phyloP scores from a whole-genome alignment of 2,329 filamentous ascomycete species.

The Trichothecium sympodiale region DNA sequence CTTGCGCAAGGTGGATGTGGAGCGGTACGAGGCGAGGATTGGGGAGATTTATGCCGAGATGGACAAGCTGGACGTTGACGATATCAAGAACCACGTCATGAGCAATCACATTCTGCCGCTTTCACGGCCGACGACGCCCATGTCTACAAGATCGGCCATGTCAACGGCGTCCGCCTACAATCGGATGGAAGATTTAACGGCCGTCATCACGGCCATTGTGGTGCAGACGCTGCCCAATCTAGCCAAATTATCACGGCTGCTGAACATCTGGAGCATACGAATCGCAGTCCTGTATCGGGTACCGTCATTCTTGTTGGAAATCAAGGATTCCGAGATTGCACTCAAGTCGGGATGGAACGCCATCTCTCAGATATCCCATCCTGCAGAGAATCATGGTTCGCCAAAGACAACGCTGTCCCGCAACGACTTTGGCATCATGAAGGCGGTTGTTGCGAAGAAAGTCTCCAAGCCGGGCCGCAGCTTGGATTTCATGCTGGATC shows the following conservation, averaged over 20 bases:
- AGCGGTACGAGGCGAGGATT: conserved; percentile 59
- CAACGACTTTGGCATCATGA: conserved; percentile 46
- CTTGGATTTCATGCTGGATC: conserved; percentile 78
- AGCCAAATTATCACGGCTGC: conserved; percentile 59
- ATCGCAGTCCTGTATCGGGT: conserved; percentile 64
- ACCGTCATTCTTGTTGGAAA: conserved; percentile 53
- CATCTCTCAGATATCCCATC: conserved; percentile 26
- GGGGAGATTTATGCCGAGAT: conserved; percentile 62
- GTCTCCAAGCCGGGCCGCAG: conserved; percentile 59
- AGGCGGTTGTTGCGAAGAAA: conserved; percentile 52
- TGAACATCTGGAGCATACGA: conserved; percentile 69
- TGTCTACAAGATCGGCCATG: conserved; percentile 21
- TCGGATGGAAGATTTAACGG: conserved; percentile 79
- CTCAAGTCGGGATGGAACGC: conserved; percentile 57
- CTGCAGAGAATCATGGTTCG: conserved; percentile 1
- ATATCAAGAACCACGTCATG: conserved; percentile 80
- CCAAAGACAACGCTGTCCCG: conserved; percentile 21
- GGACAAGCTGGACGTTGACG: conserved; percentile 64
- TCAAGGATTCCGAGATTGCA: conserved; percentile 56
- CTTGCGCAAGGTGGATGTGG: conserved; percentile 52
- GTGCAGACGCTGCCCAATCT: conserved; percentile 79
- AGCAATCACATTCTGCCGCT: conserved; percentile 62
- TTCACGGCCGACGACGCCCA: conserved; percentile 24
- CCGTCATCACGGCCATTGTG: conserved; percentile 82
- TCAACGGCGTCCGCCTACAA: conserved; percentile 45